phyloP scores from a whole-genome alignment of 2,329 filamentous ascomycete species.

The Aureobasidium pullulans region DNA sequence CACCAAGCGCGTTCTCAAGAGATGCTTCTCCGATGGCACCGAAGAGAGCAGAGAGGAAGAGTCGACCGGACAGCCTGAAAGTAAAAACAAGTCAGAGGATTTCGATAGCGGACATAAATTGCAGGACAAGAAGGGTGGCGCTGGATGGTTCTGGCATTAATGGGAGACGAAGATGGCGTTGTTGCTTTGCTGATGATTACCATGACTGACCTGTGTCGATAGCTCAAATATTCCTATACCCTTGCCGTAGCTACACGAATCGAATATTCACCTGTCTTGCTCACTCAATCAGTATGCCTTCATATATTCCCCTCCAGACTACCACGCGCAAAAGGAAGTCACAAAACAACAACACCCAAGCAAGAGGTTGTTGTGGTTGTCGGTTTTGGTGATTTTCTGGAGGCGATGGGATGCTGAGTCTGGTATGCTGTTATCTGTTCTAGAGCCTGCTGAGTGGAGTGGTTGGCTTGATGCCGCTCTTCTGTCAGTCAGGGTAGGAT shows the following conservation, averaged over 20 bases:
- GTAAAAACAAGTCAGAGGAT: not conserved
- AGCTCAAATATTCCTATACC: not conserved
- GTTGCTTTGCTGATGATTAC: not conserved
- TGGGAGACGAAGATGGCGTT: not conserved
- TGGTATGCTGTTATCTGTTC: no score
- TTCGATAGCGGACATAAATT: not conserved
- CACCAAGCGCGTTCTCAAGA: conserved; percentile 51
- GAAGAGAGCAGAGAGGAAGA: conserved; percentile 52
- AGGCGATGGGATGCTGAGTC: no score
- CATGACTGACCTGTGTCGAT: not conserved
- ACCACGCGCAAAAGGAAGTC: no score
- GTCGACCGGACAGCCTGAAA: conserved; percentile 31
- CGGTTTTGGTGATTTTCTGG: no score
- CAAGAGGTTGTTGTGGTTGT: no score
- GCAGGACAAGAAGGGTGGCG: conserved; percentile 6
- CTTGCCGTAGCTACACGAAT: not conserved
- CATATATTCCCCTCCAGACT: no score
- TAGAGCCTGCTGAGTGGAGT: no score
- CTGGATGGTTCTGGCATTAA: conserved; percentile 10
- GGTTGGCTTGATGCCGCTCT: no score
- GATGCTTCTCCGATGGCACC: conserved; percentile 52
- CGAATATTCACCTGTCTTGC: no score
- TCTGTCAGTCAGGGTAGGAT: no score
- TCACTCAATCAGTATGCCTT: no score
- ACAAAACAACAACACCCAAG: no score